Conservation (phyloP, 805 yeast species). For the Sugiyamaella americana region DNA sequence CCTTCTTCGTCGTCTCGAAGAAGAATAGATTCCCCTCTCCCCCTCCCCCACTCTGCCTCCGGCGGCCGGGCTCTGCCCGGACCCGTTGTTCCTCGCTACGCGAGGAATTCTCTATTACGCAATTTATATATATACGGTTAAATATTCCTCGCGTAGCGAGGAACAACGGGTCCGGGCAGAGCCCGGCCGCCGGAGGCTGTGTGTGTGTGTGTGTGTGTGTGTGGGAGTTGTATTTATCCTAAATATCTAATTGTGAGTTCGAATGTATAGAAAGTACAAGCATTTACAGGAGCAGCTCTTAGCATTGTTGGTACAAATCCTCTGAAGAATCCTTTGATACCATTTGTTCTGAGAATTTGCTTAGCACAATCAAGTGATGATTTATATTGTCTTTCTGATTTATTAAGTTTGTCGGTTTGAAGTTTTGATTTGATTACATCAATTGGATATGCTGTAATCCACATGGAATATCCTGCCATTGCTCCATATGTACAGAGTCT, state of each 20-base stretch:
- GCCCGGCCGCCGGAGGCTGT: background rate
- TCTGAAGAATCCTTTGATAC: conserved; percentile 73
- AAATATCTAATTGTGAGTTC: conserved; percentile 61
- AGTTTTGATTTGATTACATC: conserved; percentile 87
- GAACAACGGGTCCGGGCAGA: background rate
- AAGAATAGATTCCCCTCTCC: too few species aligned
- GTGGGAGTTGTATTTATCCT: conserved; percentile 18
- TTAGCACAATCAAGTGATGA: conserved; percentile 54
- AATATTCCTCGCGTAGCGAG: conserved; percentile 1
- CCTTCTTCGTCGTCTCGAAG: conserved; percentile 73
- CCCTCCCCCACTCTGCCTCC: background rate
- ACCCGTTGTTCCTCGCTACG: background rate
- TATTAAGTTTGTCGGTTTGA: conserved; percentile 65
- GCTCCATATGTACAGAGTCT: conserved; percentile 86
- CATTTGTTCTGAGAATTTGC: conserved; percentile 50
- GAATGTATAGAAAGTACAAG: conserved; percentile 91
- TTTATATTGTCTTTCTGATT: conserved; percentile 52
- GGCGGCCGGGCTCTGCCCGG: background rate
- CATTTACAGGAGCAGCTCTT: conserved; percentile 98
- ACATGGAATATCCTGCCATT: conserved; percentile 81
- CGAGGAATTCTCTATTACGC: too few species aligned
- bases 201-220: background rate
- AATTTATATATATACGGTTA: too few species aligned
- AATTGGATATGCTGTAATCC: conserved; percentile 80
- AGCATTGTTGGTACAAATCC: conserved; percentile 90